Evolutionary conservation across 768 basidiomycete species (phyloP).

Genomic region (Peribolospora baueri): DNA sequence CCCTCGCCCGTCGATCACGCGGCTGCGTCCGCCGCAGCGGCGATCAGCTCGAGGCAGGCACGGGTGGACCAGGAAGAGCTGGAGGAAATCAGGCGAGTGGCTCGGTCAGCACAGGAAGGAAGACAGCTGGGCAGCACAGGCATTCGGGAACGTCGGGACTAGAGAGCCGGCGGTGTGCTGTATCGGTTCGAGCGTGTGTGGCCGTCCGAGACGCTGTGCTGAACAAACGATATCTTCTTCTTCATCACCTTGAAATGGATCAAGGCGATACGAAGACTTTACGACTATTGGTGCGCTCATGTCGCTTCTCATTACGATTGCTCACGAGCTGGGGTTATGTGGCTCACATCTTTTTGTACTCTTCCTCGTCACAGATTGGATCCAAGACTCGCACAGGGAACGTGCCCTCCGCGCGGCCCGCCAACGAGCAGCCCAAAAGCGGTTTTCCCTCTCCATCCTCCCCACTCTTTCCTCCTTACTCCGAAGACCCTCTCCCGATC

Average conservation of each 20-base stretch:
- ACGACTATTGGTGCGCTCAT: slow-evolving; percentile 54
- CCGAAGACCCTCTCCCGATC: slow-evolving; percentile 28
- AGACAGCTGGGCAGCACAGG: too few species aligned
- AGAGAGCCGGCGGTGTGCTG: too few species aligned
- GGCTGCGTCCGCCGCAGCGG: too few species aligned
- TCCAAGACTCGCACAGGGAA: slow-evolving; percentile 80
- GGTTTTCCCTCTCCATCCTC: slow-evolving; percentile 14
- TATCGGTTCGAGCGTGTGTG: too few species aligned
- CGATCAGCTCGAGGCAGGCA: too few species aligned
- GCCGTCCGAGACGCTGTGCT: slow-evolving; percentile 30
- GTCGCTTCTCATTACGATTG: neutral
- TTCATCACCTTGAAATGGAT: slow-evolving; percentile 9
- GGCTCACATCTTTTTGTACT: slow-evolving; percentile 6
- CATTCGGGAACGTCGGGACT: too few species aligned
- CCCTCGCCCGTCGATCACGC: too few species aligned
- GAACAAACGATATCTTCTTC: neutral
- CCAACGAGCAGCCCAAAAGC: slow-evolving; percentile 31
- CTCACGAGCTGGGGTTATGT: neutral
- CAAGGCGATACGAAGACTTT: slow-evolving; percentile 81
- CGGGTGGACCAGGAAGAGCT: too few species aligned
- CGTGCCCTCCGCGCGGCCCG: slow-evolving; percentile 36
- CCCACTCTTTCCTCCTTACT: slow-evolving; percentile 25
- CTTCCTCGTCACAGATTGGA: slow-evolving; percentile 46
- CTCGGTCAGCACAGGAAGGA: too few species aligned
- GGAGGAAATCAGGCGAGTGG: too few species aligned